phyloP scores from a whole-genome alignment of 331 rosid species.

The Prunus yedoensis region DNA sequence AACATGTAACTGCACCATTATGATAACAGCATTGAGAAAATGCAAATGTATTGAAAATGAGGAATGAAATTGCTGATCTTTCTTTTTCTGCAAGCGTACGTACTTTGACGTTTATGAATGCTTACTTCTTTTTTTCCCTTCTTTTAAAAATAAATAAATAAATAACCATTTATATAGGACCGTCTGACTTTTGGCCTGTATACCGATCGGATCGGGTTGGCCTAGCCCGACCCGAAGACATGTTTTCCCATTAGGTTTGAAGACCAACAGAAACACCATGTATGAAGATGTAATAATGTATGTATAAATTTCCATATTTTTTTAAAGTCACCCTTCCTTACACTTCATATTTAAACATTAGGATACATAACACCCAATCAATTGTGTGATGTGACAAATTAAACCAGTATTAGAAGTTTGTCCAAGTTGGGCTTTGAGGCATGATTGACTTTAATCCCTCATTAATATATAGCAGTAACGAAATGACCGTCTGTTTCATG shows the following conservation, averaged over 20 bases:
- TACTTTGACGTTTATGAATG: background rate
- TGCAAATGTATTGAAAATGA: slow-evolving; percentile 37
- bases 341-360: background rate
- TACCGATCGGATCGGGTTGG: background rate
- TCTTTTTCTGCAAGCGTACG: background rate
- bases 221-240: no score
- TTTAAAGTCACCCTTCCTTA: background rate
- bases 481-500: background rate
- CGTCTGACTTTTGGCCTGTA: background rate
- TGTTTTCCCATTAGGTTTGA: background rate
- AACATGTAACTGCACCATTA: slow-evolving; percentile 34
- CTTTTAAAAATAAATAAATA: no score
- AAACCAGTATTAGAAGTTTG: background rate
- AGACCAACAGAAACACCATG: no score
- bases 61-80: slow-evolving; percentile 35
- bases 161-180: no score
- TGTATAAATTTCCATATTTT: background rate
- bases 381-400: background rate
- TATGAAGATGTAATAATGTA: background rate
- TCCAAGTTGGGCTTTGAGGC: background rate
- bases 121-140: no score
- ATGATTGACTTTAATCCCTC: background rate
- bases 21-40: slow-evolving; percentile 30
- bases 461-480: background rate
- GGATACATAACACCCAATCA: no score